A percentile compares a stretch with the other conserved stretches of the same genome.
phyloP scores from a whole-genome alignment of 768 basidiomycete genomes.

The Thelephora ganbajun region DNA sequence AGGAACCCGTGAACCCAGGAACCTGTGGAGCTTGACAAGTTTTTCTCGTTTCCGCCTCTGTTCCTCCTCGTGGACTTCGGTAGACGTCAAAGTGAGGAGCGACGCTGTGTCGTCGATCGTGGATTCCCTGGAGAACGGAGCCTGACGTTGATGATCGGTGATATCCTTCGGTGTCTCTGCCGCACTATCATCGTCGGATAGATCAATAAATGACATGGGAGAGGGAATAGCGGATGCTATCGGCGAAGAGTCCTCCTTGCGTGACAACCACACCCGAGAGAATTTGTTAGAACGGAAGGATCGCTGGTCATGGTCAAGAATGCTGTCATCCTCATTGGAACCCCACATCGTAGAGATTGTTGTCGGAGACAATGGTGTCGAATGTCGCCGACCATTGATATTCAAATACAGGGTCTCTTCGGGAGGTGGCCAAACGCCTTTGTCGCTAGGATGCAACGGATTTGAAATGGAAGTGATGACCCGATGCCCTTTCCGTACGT shows the following conservation, averaged over 20 bases:
- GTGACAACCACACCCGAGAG: background rate
- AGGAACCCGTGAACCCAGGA: slow-evolving; percentile 73
- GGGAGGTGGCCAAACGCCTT: slow-evolving; percentile 20
- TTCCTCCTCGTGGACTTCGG: slow-evolving; percentile 45
- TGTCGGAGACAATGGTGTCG: slow-evolving; percentile 37
- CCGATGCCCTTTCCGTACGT: background rate
- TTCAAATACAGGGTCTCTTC: slow-evolving; percentile 14
- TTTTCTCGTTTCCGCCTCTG: slow-evolving; percentile 59
- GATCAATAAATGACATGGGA: slow-evolving; percentile 46
- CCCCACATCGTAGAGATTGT: slow-evolving; percentile 19
- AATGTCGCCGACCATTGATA: slow-evolving; percentile 32
- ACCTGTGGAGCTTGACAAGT: slow-evolving; percentile 72
- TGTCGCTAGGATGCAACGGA: background rate
- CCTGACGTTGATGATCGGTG: slow-evolving; percentile 13
- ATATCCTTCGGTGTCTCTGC: slow-evolving; percentile 16
- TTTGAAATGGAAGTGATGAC: background rate
- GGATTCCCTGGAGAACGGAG: slow-evolving; percentile 9
- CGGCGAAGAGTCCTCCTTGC: background rate
- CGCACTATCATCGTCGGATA: slow-evolving; percentile 45
- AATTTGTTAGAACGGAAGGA: too few species aligned
- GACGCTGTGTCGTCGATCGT: slow-evolving; percentile 33
- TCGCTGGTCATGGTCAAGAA: too few species aligned
- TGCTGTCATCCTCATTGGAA: background rate
- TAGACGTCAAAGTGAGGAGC: slow-evolving; percentile 17
- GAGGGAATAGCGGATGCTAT: slow-evolving; percentile 17